phyloP scores from a whole-genome alignment of 768 basidiomycete genomes.

The Psilocybe azurescens region DNA sequence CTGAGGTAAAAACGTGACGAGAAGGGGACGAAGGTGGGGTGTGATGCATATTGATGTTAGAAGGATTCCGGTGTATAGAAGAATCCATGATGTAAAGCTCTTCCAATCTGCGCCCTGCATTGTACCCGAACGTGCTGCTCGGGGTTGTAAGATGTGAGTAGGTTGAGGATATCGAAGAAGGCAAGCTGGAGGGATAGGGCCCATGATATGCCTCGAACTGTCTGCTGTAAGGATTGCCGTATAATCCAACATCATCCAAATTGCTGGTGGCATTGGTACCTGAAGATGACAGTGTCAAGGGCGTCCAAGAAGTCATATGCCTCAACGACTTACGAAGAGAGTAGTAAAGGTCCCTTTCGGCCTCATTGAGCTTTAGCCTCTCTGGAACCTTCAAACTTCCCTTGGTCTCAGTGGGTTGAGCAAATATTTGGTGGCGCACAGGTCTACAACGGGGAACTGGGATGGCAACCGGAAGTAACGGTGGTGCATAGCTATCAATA shows the following conservation, averaged over 20 bases:
- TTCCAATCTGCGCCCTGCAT: neutral
- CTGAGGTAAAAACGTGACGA: neutral
- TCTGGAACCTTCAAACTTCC: neutral
- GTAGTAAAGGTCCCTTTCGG: neutral
- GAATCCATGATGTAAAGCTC: conserved; percentile 13
- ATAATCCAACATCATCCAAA: neutral
- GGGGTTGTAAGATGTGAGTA: conserved; percentile 1
- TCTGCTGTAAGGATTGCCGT: neutral
- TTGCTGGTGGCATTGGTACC: neutral
- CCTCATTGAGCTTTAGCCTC: neutral
- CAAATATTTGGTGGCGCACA: neutral
- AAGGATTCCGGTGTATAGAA: neutral
- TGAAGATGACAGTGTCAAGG: neutral
- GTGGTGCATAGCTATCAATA: conserved; percentile 37
- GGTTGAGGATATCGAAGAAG: conserved; percentile 5
- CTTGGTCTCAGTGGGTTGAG: neutral
- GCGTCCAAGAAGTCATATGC: neutral
- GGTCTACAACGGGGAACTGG: conserved; percentile 18
- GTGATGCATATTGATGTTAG: conserved; percentile 8
- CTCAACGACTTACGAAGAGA: conserved; percentile 3
- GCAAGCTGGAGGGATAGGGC: conserved; percentile 1
- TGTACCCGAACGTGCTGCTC: conserved; percentile 2
- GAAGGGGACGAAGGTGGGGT: conserved; percentile 10
- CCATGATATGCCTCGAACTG: neutral
- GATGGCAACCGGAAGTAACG: conserved; percentile 25